These are phyloP conservation scores for Fraxinus baroniana DNA, from an alignment of 305 asterid genomes.

Conservation along the genomic window DNA sequence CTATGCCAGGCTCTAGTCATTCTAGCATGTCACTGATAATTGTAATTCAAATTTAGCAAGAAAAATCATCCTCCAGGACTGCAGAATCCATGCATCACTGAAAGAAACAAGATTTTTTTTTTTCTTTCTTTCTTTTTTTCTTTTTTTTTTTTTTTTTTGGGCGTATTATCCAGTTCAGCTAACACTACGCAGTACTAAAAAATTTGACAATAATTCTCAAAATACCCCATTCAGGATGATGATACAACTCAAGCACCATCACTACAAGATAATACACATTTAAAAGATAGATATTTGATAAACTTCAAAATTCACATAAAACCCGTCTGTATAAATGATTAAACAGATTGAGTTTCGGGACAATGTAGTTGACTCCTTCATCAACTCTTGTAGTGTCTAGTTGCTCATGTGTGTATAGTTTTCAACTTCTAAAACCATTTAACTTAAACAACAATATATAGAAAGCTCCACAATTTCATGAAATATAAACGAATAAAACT, in stretches of 20 bases:
- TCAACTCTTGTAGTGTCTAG: slow-evolving; percentile 15
- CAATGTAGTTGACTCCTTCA: neutral
- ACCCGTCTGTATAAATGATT: slow-evolving; percentile 10
- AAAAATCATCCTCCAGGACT: neutral
- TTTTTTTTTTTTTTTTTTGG: too few relatives aligned
- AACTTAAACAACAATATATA: slow-evolving; percentile 25
- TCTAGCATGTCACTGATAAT: neutral
- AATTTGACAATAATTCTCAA: neutral
- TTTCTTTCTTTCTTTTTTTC: too few relatives aligned
- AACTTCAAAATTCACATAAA: slow-evolving; percentile 10
- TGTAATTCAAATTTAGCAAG: neutral
- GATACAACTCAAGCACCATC: neutral
- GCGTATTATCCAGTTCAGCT: neutral
- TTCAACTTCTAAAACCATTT: slow-evolving; percentile 15
- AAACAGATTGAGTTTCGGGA: neutral
- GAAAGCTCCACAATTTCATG: neutral
- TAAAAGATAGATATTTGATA: neutral
- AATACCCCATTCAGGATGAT: neutral
- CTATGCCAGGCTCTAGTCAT: neutral
- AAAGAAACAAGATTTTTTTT: too few relatives aligned
- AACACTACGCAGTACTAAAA: neutral
- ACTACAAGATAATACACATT: neutral
- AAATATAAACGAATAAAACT: slow-evolving; percentile 6
- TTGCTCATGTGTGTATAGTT: neutral
- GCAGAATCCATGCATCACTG: neutral